Percentiles rank a stretch among this genome's conserved stretches.
Conservation (phyloP, 495 filamentous ascomycete species). For the Penicillium turbatum region DNA sequence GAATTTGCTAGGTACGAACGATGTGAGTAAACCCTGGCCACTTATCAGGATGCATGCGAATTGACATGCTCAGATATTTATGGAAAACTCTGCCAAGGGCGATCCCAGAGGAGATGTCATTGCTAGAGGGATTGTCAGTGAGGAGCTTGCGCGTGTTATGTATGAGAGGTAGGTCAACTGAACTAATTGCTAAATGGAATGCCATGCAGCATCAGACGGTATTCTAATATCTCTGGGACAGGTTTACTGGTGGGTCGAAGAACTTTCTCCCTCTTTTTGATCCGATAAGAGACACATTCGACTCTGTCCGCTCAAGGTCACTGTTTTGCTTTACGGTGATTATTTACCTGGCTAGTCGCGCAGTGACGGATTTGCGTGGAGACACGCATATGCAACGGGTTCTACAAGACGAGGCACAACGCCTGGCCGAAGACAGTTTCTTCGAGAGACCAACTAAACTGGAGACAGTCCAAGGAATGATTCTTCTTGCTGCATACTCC, state of each 20-base stretch:
- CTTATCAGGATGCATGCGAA: background rate
- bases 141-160: constrained; percentile 38
- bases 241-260: constrained; percentile 39
- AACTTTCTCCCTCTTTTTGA: constrained; percentile 41
- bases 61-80: constrained; percentile 28
- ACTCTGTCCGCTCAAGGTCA: constrained; percentile 41
- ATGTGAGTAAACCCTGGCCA: constrained; percentile 19
- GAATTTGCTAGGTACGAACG: constrained; percentile 35
- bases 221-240: constrained; percentile 9
- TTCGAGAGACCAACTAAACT: constrained; percentile 43
- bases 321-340: constrained; percentile 44
- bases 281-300: constrained; percentile 43
- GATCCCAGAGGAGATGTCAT: constrained; percentile 37
- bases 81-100: constrained; percentile 32
- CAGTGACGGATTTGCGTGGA: constrained; percentile 34
- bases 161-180: constrained; percentile 34
- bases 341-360: constrained; percentile 40
- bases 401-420: constrained; percentile 41
- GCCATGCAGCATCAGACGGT: background rate
- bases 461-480: constrained; percentile 44
- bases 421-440: constrained; percentile 42
- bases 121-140: constrained; percentile 38
- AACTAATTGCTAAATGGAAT: background rate
- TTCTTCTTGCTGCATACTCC: constrained; percentile 41
- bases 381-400: constrained; percentile 42